Conservation (phyloP, 1,284 basidiomycete genomes). For the Tilletia walkeri region DNA sequence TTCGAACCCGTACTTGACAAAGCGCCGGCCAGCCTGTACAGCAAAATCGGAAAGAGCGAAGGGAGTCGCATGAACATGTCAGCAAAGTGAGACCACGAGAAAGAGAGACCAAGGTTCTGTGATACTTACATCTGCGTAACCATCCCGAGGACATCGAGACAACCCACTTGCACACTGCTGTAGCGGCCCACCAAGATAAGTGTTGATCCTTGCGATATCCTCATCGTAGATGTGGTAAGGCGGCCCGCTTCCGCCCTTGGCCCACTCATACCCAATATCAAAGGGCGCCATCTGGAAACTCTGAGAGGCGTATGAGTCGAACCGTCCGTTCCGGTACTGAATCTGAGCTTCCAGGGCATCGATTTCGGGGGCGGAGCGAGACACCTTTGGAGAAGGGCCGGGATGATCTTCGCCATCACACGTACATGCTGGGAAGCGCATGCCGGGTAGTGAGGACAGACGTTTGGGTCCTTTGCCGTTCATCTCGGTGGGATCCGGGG, state of each 20-base stretch:
- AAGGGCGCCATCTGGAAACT: constrained; percentile 55
- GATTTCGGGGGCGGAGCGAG: constrained; percentile 52
- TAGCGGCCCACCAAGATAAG: constrained; percentile 39
- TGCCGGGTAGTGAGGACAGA: constrained; percentile 40
- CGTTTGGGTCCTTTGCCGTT: background rate
- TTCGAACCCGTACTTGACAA: constrained; percentile 49
- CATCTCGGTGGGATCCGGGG: background rate
- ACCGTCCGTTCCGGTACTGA: constrained; percentile 56
- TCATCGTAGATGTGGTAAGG: constrained; percentile 40
- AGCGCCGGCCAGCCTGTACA: constrained; percentile 19
- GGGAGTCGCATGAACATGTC: no score
- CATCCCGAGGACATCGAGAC: constrained; percentile 8
- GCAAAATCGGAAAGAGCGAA: no score
- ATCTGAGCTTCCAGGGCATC: constrained; percentile 59
- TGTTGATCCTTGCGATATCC: constrained; percentile 45
- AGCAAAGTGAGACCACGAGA: background rate
- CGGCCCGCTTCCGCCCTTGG: background rate
- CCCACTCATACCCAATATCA: constrained; percentile 26
- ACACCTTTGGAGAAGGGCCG: constrained; percentile 48
- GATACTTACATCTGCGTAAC: background rate
- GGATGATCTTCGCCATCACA: constrained; percentile 49
- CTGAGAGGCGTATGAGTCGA: constrained; percentile 44
- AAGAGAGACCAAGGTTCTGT: background rate
- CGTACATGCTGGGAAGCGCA: constrained; percentile 48
- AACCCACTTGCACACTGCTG: constrained; percentile 9